Evolutionary conservation across 2,329 filamentous ascomycete genomes (phyloP).

Genomic region (Diplocarpon rosae): DNA sequence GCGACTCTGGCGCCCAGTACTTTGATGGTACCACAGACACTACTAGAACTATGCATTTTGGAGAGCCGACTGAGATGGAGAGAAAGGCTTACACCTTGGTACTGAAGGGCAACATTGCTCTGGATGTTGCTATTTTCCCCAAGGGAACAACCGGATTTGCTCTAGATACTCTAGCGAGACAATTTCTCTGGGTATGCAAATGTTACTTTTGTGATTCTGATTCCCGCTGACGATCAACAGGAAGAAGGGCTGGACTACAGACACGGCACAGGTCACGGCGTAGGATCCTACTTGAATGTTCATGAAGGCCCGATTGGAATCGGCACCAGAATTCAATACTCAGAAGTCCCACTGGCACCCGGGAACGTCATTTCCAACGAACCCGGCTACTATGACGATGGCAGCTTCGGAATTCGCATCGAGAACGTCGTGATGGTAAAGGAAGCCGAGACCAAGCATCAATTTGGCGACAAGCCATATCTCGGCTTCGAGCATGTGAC

Average conservation of each 20-base stretch:
- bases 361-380: slow-evolving; percentile 96
- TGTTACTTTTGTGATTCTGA: background rate
- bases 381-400: slow-evolving; percentile 95
- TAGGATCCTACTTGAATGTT: slow-evolving; percentile 91
- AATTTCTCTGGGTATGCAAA: slow-evolving; percentile 69
- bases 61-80: slow-evolving; percentile 71
- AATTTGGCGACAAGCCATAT: slow-evolving; percentile 89
- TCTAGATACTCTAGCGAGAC: slow-evolving; percentile 76
- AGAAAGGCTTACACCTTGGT: slow-evolving; percentile 88
- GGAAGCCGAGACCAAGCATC: slow-evolving; percentile 75
- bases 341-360: slow-evolving; percentile 78
- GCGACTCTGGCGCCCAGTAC: slow-evolving; percentile 95
- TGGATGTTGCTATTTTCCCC: slow-evolving; percentile 80
- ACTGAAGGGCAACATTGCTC: slow-evolving; percentile 82
- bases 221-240: slow-evolving; percentile 26
- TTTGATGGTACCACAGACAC: slow-evolving; percentile 93
- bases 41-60: slow-evolving; percentile 87
- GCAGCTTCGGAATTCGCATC: slow-evolving; percentile 86
- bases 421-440: slow-evolving; percentile 91
- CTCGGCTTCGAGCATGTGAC: slow-evolving; percentile 95
- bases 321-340: slow-evolving; percentile 81
- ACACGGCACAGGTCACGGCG: slow-evolving; percentile 91
- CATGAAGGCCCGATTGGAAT: slow-evolving; percentile 97
- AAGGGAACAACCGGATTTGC: slow-evolving; percentile 93
- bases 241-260: slow-evolving; percentile 82